phyloP scores from a whole-genome alignment of 129 eudicot genomes.

The Logfia minima region DNA sequence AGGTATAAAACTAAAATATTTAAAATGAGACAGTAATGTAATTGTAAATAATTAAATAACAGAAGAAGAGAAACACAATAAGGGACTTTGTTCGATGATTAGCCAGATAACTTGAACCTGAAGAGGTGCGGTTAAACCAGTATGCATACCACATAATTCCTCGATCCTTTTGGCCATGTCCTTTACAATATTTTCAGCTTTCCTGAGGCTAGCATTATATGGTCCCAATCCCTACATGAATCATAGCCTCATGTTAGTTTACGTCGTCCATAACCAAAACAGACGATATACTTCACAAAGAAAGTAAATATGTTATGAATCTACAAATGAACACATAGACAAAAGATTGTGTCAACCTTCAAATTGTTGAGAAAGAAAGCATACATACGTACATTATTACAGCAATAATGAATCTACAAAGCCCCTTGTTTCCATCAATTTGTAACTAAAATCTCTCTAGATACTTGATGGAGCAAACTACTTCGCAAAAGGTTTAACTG shows the following conservation, averaged over 20 bases:
- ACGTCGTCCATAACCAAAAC: not conserved
- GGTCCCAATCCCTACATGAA: conserved; percentile 92
- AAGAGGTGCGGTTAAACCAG: conserved; percentile 97
- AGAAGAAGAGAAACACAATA: not conserved
- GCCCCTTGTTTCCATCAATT: not conserved
- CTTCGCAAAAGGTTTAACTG: no score
- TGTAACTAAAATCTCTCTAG: not conserved
- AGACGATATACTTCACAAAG: not conserved
- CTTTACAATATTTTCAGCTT: conserved; percentile 83
- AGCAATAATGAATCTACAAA: not conserved
- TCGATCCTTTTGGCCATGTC: conserved; percentile 91
- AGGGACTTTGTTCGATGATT: not conserved
- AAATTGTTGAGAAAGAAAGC: no score
- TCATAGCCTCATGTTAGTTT: not conserved
- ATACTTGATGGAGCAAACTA: no score
- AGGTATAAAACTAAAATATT: no score
- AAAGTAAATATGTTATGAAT: not conserved
- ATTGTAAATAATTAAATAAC: not conserved
- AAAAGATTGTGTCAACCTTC: no score
- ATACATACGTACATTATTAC: not conserved
- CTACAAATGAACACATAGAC: not conserved
- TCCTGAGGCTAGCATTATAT: conserved; percentile 77
- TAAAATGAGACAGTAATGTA: not conserved
- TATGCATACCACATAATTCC: conserved; percentile 90
- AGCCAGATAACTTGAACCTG: conserved; percentile 51